Percentiles rank a stretch among this genome's conserved stretches.
phyloP scores from a whole-genome alignment of 805 yeast species.

The Candida mattraensis region DNA sequence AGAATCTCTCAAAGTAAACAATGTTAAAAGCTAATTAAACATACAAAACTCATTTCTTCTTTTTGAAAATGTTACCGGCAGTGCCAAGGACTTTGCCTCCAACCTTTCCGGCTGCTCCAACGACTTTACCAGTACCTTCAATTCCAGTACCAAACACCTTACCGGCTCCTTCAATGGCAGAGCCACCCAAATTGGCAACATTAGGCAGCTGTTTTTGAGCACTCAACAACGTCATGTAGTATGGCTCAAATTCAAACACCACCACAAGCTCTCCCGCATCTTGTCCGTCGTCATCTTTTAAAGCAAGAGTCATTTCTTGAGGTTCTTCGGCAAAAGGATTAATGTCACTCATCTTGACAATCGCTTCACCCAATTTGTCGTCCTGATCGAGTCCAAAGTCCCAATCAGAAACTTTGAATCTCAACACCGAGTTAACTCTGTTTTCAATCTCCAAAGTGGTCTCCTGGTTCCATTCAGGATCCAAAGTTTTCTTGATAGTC shows the following conservation, averaged over 20 bases:
- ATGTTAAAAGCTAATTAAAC: too few species aligned
- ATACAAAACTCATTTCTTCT: conserved; percentile 21
- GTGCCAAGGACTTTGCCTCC: conserved; percentile 54
- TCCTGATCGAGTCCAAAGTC: conserved; percentile 88
- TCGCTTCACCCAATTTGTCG: conserved; percentile 73
- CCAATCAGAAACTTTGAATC: conserved; percentile 77
- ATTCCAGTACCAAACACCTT: conserved; percentile 43
- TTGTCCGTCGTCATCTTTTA: conserved; percentile 46
- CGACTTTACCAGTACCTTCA: conserved; percentile 41
- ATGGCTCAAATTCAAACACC: conserved; percentile 65
- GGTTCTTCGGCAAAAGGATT: conserved; percentile 52
- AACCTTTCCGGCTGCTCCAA: conserved; percentile 52
- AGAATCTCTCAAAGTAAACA: too few species aligned
- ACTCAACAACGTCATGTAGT: conserved; percentile 47
- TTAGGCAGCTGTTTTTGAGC: conserved; percentile 43
- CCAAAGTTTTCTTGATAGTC: conserved; percentile 79
- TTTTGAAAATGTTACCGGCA: conserved; percentile 38
- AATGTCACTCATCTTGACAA: conserved; percentile 56
- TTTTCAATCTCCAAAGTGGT: conserved; percentile 56
- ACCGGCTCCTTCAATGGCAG: conserved; percentile 48
- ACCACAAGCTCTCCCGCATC: conserved; percentile 68
- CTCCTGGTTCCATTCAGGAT: conserved; percentile 87
- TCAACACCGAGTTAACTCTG: conserved; percentile 58
- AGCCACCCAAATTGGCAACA: conserved; percentile 34
- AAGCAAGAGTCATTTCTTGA: conserved; percentile 51